These are phyloP conservation scores for Talaromyces liani DNA, from an alignment of 495 filamentous ascomycete genomes.

Conservation along the genomic window DNA sequence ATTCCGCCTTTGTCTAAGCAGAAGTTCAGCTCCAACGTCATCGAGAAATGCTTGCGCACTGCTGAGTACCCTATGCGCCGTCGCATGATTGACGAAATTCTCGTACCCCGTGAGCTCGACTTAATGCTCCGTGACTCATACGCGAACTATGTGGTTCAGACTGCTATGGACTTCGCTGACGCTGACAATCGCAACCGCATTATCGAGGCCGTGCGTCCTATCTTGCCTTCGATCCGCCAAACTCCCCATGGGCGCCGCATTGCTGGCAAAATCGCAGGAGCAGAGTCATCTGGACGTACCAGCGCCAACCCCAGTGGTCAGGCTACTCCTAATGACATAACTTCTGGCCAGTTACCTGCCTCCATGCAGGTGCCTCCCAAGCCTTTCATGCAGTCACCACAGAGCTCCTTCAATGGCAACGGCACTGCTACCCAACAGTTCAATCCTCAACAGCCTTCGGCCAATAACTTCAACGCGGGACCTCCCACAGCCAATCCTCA, in stretches of 20 bases:
- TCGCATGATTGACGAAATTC: slow-evolving; percentile 76
- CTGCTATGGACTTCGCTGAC: slow-evolving; percentile 81
- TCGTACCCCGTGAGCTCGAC: slow-evolving; percentile 67
- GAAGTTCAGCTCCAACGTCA: slow-evolving; percentile 98
- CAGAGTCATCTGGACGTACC: slow-evolving; percentile 29
- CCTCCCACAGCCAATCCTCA: background rate
- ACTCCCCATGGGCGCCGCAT: slow-evolving; percentile 94
- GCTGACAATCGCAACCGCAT: slow-evolving; percentile 60
- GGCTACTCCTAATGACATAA: slow-evolving; percentile 32
- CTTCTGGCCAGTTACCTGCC: slow-evolving; percentile 24
- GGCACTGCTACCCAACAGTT: slow-evolving; percentile 19
- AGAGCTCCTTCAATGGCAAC: slow-evolving; percentile 17
- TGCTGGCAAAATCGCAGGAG: slow-evolving; percentile 64
- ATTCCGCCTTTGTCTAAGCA: slow-evolving; percentile 79
- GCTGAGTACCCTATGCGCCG: slow-evolving; percentile 61
- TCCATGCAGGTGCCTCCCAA: slow-evolving; percentile 25
- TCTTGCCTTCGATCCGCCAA: slow-evolving; percentile 70
- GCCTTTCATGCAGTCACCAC: slow-evolving; percentile 22
- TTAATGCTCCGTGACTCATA: slow-evolving; percentile 82
- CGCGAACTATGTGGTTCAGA: slow-evolving; percentile 97
- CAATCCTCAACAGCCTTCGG: slow-evolving; percentile 16
- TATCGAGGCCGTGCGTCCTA: slow-evolving; percentile 75
- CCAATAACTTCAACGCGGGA: slow-evolving; percentile 12
- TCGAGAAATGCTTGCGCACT: slow-evolving; percentile 93
- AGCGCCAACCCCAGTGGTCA: slow-evolving; percentile 30